Evolutionary conservation across 2,329 filamentous ascomycete species (phyloP), one percentile per base, ranked within the genome.

Genomic region (Talaromyces marneffei): DNA sequence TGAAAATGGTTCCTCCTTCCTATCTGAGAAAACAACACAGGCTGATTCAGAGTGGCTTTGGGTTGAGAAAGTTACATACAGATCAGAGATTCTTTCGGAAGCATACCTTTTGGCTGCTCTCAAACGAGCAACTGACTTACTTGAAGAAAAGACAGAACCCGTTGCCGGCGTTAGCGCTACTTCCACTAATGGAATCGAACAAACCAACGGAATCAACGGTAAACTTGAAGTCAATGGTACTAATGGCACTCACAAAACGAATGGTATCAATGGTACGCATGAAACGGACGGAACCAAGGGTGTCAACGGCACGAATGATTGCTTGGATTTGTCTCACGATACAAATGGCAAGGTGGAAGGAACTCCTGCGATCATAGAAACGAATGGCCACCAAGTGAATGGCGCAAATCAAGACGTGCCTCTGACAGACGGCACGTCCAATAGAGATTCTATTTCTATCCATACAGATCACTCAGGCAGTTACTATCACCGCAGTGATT

Each of bases 71-170:
- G 65, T 68, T 14, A 65, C 64, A 7, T 68, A 67, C 37, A 60
- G 48, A 40, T 68, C 67, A 8, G 57, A 65, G 8, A 62, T 65
- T 33, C 60, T 69, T 1, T 64, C 65, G 16, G 62, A 71, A 44
- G 65, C 66, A 29, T 72, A 72, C 61, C 62, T 65, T 40, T 56
- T 74, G n/a, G 70, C 71, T 46, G 71, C 71, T 10, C 54, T 70
- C 1, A 60, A 60, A 33, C n/a, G 31, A 12, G 57, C 37, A 37
- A 29, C 35, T 7, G 48, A 60, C 10, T 35, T 54, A 10, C 10
- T 3, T 4, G n/a, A 8, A 4, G n/a, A 60, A 3, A 54, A 54
- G 8, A 23, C 25, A 44, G 20, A 39, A 25, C 3, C 14, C 2
- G 4, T 9, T 2, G 10, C 7, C 1, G 18, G 25, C 29, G 50